phyloP scores from a whole-genome alignment of 768 basidiomycete species.

The Pluteus cervinus region DNA sequence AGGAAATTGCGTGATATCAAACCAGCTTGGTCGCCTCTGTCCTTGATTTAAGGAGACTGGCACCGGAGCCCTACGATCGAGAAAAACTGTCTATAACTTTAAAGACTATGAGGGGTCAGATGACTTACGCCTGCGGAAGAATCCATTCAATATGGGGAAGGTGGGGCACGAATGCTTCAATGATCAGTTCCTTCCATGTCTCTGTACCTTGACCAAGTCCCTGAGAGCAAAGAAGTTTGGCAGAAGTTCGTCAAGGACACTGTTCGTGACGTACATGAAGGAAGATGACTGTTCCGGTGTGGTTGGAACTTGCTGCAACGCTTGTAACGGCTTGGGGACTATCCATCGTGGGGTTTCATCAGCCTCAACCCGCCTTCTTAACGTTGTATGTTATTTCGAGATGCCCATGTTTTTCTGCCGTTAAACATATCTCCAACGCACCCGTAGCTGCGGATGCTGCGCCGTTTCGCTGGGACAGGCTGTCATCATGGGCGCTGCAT shows the following conservation, averaged over 20 bases:
- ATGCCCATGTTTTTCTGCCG: too few species aligned
- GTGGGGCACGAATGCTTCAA: constrained; percentile 17
- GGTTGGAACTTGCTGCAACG: too few species aligned
- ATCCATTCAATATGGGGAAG: constrained; percentile 30
- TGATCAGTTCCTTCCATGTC: constrained; percentile 21
- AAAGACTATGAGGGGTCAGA: background rate
- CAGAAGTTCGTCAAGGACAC: too few species aligned
- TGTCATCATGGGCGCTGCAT: too few species aligned
- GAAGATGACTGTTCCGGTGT: constrained; percentile 64
- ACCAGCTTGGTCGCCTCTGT: constrained; percentile 27
- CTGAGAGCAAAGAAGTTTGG: constrained; percentile 15
- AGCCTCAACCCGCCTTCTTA: too few species aligned
- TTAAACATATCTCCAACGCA: too few species aligned
- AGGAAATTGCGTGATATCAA: constrained; percentile 27
- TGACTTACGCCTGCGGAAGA: constrained; percentile 28
- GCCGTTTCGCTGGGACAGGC: too few species aligned
- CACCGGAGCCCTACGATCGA: constrained; percentile 12
- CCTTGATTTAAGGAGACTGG: constrained; percentile 21
- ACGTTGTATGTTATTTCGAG: too few species aligned
- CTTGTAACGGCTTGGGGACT: too few species aligned
- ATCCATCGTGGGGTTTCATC: too few species aligned
- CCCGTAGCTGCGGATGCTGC: too few species aligned
- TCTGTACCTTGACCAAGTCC: constrained; percentile 25
- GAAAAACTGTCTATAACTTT: too few species aligned
- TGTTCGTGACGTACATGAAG: constrained; percentile 42